A percentile compares a stretch with the other conserved stretches of the same genome.
These are phyloP conservation scores for Saturnispora halmiae DNA, from an alignment of 805 yeast genomes.

Conservation along the genomic window DNA sequence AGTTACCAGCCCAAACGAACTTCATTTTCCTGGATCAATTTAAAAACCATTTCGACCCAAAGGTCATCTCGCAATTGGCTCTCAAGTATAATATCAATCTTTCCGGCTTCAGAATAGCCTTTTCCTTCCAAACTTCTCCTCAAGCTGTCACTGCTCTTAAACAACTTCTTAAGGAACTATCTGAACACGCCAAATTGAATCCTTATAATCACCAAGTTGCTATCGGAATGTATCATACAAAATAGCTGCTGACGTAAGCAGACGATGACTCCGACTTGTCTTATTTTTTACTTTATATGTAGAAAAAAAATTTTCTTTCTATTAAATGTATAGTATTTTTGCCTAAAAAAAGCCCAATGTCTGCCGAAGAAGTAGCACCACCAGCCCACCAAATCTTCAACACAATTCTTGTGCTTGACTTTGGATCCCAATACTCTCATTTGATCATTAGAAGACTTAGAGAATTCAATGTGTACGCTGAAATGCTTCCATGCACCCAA, in stretches of 20 bases:
- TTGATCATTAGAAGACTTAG: conserved; percentile 93
- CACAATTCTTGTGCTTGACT: conserved; percentile 94
- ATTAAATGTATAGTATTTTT: too few relatives aligned
- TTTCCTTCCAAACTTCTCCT: conserved; percentile 59
- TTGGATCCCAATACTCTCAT: conserved; percentile 97
- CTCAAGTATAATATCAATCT: conserved; percentile 51
- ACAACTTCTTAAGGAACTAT: conserved; percentile 46
- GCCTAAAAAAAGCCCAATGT: too few relatives aligned
- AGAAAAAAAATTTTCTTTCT: background rate
- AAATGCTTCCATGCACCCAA: conserved; percentile 99
- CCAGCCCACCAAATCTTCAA: conserved; percentile 86
- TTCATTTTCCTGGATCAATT: conserved; percentile 67
- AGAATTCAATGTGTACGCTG: conserved; percentile 97
- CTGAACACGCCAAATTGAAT: background rate
- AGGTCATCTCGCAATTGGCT: conserved; percentile 31
- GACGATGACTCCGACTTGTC: too few relatives aligned
- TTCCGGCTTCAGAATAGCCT: conserved; percentile 70
- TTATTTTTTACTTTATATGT: background rate
- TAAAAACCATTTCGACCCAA: conserved; percentile 46
- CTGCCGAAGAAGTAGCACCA: conserved; percentile 25
- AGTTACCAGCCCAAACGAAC: conserved; percentile 71
- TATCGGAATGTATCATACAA: conserved; percentile 15
- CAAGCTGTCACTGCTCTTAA: conserved; percentile 51
- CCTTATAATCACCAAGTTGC: conserved; percentile 28
- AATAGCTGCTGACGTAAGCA: too few relatives aligned